Conservation (phyloP, 2,329 filamentous ascomycete genomes). For the Cytospora paraplurivora region DNA sequence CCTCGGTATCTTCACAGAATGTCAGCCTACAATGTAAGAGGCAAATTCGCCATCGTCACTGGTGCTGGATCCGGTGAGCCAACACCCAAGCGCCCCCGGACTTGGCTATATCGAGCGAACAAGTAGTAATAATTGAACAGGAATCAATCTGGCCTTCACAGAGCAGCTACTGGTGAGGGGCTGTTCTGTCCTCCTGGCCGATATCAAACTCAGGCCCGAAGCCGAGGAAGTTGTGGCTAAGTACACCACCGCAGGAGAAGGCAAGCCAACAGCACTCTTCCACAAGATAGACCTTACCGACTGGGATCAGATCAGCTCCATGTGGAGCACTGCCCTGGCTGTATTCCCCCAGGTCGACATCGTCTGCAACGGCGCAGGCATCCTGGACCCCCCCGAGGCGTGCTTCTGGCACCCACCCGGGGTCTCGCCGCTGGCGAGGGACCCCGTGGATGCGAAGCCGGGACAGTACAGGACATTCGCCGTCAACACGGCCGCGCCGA, state of each 20-base stretch:
- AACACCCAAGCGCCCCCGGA: no score
- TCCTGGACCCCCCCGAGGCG: constrained; percentile 35
- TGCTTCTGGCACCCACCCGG: constrained; percentile 37
- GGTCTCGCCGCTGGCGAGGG: constrained; percentile 30
- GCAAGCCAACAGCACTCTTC: constrained; percentile 38
- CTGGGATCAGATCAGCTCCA: constrained; percentile 38
- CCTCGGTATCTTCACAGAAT: no score
- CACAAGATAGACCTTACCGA: constrained; percentile 42
- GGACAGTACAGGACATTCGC: constrained; percentile 34
- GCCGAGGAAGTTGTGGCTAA: constrained; percentile 38
- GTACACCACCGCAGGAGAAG: constrained; percentile 34
- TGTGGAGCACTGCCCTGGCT: constrained; percentile 31
- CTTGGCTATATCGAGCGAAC: no score
- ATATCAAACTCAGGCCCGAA: constrained; percentile 40
- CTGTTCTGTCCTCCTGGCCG: constrained; percentile 43
- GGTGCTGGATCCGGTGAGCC: constrained; percentile 36
- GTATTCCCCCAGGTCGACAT: constrained; percentile 30
- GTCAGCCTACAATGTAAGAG: no score
- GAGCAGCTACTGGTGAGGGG: constrained; percentile 39
- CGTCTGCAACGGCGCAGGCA: constrained; percentile 29
- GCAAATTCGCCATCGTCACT: constrained; percentile 39
- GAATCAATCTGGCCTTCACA: constrained; percentile 43
- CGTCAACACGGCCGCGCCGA: constrained; percentile 36
- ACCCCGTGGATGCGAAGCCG: constrained; percentile 29
- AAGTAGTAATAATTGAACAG: constrained; percentile 27